A percentile compares a stretch with the other conserved stretches of the same genome.
Evolutionary conservation across 805 yeast species (phyloP).

Genomic region (Barnettozyma vustinii): DNA sequence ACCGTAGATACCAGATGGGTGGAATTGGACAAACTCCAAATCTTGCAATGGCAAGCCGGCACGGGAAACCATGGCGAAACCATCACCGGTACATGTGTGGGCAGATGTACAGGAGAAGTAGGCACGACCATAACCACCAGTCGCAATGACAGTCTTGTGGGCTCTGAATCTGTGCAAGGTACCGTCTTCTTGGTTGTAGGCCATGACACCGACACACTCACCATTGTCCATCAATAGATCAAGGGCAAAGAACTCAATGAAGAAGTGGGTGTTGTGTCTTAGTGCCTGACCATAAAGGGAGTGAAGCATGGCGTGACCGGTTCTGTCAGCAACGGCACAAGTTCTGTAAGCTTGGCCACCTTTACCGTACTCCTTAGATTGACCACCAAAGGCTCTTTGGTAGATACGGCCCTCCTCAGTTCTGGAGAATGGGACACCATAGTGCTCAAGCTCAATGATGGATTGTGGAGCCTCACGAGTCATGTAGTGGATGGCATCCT

Average conservation of each 20-base stretch:
- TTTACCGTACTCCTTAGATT: slow-evolving; percentile 89
- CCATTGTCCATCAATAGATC: slow-evolving; percentile 94
- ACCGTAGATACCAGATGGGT: slow-evolving; percentile 98
- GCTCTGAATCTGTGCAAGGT: slow-evolving; percentile 97
- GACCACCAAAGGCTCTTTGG: slow-evolving; percentile 99
- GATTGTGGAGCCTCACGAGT: slow-evolving; percentile 96
- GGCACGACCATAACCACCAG: slow-evolving; percentile 98
- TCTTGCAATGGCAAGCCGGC: slow-evolving; percentile 98
- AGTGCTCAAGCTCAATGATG: slow-evolving; percentile 94
- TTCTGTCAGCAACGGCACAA: slow-evolving; percentile 99
- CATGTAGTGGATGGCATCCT: slow-evolving; percentile 98
- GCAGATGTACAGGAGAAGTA: slow-evolving; percentile 99
- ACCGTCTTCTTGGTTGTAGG: slow-evolving; percentile 98
- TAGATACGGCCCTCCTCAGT: slow-evolving; percentile 94
- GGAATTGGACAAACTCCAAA: slow-evolving; percentile 97
- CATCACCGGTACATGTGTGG: slow-evolving; percentile 99
- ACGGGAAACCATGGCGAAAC: slow-evolving; percentile 95
- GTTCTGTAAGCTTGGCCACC: slow-evolving; percentile 99
- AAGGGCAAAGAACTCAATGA: slow-evolving; percentile 94
- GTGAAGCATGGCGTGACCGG: slow-evolving; percentile 96
- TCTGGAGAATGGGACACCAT: slow-evolving; percentile 97
- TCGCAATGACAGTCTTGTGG: slow-evolving; percentile 93
- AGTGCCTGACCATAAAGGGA: slow-evolving; percentile 94
- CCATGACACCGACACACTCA: slow-evolving; percentile 93
- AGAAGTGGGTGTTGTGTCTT: slow-evolving; percentile 95